Evolutionary conservation across 805 yeast species (phyloP), one percentile per base, ranked within the genome.

Genomic region (Metschnikowia koreensis): DNA sequence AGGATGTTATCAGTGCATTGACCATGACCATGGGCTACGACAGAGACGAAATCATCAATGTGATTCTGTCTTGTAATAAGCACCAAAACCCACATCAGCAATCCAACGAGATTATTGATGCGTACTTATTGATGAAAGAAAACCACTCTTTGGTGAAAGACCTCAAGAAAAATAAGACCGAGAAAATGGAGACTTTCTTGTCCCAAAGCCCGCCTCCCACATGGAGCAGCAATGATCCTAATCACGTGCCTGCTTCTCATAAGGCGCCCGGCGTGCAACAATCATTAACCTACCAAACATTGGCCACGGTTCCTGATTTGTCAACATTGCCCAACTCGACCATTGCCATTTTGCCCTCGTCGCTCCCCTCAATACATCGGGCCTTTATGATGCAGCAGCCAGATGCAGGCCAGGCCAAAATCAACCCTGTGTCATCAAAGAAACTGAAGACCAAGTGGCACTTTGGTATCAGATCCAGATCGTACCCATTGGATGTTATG

Each of bases 401-500:
- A 17, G 64, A 57, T 17, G 58, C 59, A 27, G 57, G 60, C 52
- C 66, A 62, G 48, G 50, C 65, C 28, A 63, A 68, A 41, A 68
- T 75, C 46, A 75, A 77, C 40, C 84, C 89, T 9, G 74, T 84
- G 17, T 78, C 85, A 26, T 78, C 87, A 44, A 91, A 93, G 68
- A 90, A 89, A 67, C 87, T 93, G 55, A 93, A 91, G 70, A 89
- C 97, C 7, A 84, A 96, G 69, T 94, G 99, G 99, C 99, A 94
- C 75, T 94, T 94, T 66, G 99, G 99, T 58, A 94, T 94, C 54
- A 79, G 99, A 66, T 90, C 97, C 8, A 80, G 97, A 62, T 89
- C 97, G 0, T 94, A 94, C 66, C 98, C 99, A 34, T 76, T 94
- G 60, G 99, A 94, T 68, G 99, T 94, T 3, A 94, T 94, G 98